Evolutionary conservation across 768 basidiomycete genomes (phyloP).

Genomic region (Leccinellum luteum): DNA sequence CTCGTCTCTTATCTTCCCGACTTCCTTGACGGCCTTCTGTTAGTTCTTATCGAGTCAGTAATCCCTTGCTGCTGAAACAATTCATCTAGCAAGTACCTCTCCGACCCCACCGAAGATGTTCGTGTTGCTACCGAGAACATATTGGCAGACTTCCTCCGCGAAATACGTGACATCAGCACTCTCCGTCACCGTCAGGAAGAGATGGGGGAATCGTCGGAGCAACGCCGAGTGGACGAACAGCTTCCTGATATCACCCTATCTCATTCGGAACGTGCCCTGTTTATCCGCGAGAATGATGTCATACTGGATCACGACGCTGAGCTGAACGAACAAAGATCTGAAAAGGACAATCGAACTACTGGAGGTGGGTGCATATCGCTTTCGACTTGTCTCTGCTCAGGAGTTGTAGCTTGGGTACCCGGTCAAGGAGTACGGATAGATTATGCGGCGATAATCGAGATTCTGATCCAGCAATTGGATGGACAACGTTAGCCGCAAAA

Average conservation of each 20-base stretch:
- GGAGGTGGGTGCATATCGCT: constrained; percentile 48
- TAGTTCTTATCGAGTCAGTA: constrained; percentile 31
- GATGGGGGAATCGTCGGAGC: constrained; percentile 38
- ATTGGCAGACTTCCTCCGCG: constrained; percentile 84
- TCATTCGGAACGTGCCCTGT: constrained; percentile 54
- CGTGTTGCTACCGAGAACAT: constrained; percentile 87
- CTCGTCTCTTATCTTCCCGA: constrained; percentile 93
- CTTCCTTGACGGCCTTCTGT: constrained; percentile 92
- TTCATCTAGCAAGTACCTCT: constrained; percentile 78
- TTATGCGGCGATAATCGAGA: constrained; percentile 90
- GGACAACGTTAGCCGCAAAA: constrained; percentile 62
- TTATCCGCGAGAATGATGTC: constrained; percentile 49
- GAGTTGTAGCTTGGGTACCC: constrained; percentile 71
- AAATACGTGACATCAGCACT: constrained; percentile 81
- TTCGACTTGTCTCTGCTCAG: constrained; percentile 5
- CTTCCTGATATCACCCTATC: constrained; percentile 59
- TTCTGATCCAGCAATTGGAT: constrained; percentile 83
- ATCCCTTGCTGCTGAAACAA: constrained; percentile 4
- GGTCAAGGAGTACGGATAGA: constrained; percentile 93
- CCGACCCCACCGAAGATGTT: constrained; percentile 93
- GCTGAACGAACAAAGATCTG: constrained; percentile 42
- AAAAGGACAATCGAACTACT: constrained; percentile 52
- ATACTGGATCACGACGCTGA: constrained; percentile 39
- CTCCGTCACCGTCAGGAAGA: constrained; percentile 69
- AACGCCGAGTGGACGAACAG: constrained; percentile 47